Evolutionary conservation across 495 filamentous ascomycete species (phyloP).

Genomic region (Aspergillus nidulans): DNA sequence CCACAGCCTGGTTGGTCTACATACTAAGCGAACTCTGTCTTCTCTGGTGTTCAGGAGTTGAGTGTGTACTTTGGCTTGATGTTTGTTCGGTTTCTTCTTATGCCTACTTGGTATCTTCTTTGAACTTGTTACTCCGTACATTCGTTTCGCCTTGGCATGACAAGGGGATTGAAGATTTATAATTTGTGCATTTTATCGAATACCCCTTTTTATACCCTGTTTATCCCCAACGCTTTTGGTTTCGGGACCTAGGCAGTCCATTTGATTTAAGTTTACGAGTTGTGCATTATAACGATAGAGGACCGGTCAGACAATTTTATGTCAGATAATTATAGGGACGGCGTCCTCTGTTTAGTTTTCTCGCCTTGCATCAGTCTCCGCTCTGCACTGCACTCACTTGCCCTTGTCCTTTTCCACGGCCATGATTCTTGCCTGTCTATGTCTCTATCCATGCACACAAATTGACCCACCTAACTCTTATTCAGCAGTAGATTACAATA

Average conservation of each 20-base stretch:
- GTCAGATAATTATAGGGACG: not conserved
- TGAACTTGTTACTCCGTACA: conserved; percentile 18
- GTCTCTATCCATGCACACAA: not conserved
- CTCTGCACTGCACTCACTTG: not conserved
- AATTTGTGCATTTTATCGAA: conserved; percentile 41
- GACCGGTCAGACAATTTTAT: conserved; percentile 15
- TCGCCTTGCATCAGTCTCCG: not conserved
- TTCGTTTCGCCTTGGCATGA: conserved; percentile 16
- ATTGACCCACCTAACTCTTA: not conserved
- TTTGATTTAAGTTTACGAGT: not conserved
- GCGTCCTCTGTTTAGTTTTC: conserved; percentile 4
- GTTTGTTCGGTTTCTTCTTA: conserved; percentile 14
- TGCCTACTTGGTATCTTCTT: conserved; percentile 21
- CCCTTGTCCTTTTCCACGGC: not conserved
- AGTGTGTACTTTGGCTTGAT: conserved; percentile 14
- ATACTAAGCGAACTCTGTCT: conserved; percentile 23
- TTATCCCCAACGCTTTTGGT: conserved; percentile 16
- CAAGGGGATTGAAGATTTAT: conserved; percentile 30
- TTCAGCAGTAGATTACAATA: not conserved
- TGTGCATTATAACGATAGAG: conserved; percentile 18
- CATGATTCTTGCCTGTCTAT: conserved; percentile 1
- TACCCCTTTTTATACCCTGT: conserved; percentile 43
- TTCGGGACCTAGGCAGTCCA: conserved; percentile 1
- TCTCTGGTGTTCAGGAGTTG: conserved; percentile 24
- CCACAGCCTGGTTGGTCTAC: conserved; percentile 43